Base-by-base conservation (phyloP, 805 yeast genomes). In the Myxozyma melibiosi region DNA sequence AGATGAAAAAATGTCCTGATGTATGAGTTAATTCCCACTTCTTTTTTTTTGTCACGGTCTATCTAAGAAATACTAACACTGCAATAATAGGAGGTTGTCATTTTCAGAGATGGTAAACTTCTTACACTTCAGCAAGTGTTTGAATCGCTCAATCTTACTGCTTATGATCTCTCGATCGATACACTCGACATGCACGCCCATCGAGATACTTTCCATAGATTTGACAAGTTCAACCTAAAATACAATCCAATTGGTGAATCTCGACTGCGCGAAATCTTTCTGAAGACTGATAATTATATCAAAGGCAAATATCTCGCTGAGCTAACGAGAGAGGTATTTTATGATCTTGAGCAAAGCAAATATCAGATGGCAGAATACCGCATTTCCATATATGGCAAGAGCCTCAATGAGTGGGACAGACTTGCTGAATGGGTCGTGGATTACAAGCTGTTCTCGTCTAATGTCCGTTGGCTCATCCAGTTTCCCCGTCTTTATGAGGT, bases 141-240 rank as follows among this genome's bases (percentile, higher is more conserved):
- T 74, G 81, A 90, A 68, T 90, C 98, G 35, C 80, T 94, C 71
- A 85, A 89, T 54, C 79, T 94, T 58, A 86, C 96, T 0, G 98
- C 97, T 1, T 94, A 95, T 70, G 99, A 94, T 70, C 78, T 94
- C 57, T 87, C 96, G 56, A 94, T 94, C 67, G 99, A 94, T 68
- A 95, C 99, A 1, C 79, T 94, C 65, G 99, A 94, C 73, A 94
- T 94, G 99, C 99, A 94, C 73, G 99, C 99, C 4, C 99, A 94
- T 72, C 88, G 91, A 63, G 99, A 94, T 68, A 88, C 98, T 0
- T 94, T 94, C 80, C 99, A 94, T 73, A 81, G 99, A 67, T 94
- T 94, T 70, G 99, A 94, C 74, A 94, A 94, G 74, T 94, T 94
- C 80, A 94, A 94, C 72, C 79, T 94, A 75, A 95, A 94, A 72